Conservation (phyloP, 345 rosid genomes). For the Moricandia arvensis region DNA sequence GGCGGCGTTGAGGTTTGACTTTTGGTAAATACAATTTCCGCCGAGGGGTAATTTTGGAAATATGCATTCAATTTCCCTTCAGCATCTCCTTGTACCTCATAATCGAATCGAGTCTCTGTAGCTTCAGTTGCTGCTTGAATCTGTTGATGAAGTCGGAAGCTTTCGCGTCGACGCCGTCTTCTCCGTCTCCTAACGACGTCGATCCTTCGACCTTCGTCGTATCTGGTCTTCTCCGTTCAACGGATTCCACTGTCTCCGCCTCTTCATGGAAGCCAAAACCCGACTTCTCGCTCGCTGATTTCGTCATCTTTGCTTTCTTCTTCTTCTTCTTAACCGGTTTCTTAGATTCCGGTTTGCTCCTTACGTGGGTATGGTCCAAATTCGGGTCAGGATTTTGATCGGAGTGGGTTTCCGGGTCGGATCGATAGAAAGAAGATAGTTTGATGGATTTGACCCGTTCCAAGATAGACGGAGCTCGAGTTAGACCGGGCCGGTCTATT, state of each 20-base stretch:
- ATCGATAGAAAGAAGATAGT: constrained; percentile 39
- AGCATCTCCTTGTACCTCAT: constrained; percentile 37
- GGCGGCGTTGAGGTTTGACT: not conserved
- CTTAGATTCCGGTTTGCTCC: constrained; percentile 48
- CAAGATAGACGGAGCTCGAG: constrained; percentile 46
- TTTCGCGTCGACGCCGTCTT: constrained; percentile 38
- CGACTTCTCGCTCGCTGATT: constrained; percentile 59
- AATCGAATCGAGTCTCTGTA: constrained; percentile 38
- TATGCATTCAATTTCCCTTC: not conserved
- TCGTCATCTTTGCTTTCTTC: constrained; percentile 48
- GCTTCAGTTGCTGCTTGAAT: constrained; percentile 38
- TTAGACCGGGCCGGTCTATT: no score
- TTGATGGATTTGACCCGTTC: constrained; percentile 64
- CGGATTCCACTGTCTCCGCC: constrained; percentile 27
- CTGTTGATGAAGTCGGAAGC: constrained; percentile 37
- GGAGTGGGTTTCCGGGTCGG: constrained; percentile 23
- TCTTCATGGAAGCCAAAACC: not conserved
- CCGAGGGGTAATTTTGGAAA: not conserved
- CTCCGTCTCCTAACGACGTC: constrained; percentile 27
- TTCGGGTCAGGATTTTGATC: not conserved
- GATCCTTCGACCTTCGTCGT: constrained; percentile 31
- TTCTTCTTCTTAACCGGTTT: constrained; percentile 44
- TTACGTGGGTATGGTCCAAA: constrained; percentile 32
- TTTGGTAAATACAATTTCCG: not conserved
- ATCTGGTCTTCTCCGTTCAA: constrained; percentile 37